Base-by-base conservation (phyloP, 2,329 filamentous ascomycete genomes). In the Colletotrichum navitas region DNA sequence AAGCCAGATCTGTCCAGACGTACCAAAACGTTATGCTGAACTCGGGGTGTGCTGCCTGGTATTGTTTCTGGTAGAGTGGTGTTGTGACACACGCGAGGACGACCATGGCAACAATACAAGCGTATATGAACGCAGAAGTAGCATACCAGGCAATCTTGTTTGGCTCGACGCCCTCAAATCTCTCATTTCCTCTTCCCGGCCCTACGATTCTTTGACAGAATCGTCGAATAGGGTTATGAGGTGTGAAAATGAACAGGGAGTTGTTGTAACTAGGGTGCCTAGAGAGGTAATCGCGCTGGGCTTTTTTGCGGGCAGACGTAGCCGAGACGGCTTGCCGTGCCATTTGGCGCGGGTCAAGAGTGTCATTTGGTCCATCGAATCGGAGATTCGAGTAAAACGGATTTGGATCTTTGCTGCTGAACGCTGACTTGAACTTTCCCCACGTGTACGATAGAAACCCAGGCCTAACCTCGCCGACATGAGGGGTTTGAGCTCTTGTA, bases 101-200 rank as follows among this genome's bases (percentile, higher is more conserved):
- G n/a, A 99, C 96, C 97, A 99, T 99, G 62, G 94, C 93, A 52
- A 98, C 93, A 74, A 99, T 98, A 18, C 94, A 93, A 32, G 92
- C 91, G 80, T 99, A 99, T 66, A 98, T 93, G 76, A 99, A 93
- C 4, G 94, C 94, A 0, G 96, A 98, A 80, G 98, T 97, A 0
- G 90, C 85, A 79, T 97, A 98, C 95, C 96, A 99, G 11, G 96
- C 87, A 5, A 93, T 89, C 75, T 94, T 94, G 76, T 96, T 95
- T 0, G 96, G 96, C 72, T 94, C 91, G 0, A 97, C 90, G 18
- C 96, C 96, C 80, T 98, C 94, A 74, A 97, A 92, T 55, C 96
- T 91, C 79, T 97, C 93, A 55, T 86, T 88, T 8, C 96, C 97
- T 73, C 96, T 91, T 18, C 95, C 95, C 7, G 96, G 95, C 0